phyloP scores from a whole-genome alignment of 2,329 filamentous ascomycete species.

The Claviceps sp. region DNA sequence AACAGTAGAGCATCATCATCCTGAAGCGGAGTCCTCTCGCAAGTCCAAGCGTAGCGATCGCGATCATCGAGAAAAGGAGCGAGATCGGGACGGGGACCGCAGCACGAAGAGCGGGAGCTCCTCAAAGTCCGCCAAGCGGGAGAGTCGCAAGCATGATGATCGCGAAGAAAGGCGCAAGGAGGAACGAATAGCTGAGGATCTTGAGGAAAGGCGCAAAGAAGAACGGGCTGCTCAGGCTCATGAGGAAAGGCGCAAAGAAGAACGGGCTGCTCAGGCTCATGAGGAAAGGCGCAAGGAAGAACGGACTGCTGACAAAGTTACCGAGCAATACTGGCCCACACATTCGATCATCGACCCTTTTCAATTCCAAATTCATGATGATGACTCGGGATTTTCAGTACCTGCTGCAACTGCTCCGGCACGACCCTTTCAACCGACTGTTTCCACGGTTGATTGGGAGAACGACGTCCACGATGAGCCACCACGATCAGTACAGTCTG shows the following conservation, averaged over 20 bases:
- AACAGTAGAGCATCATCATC: conserved; percentile 10
- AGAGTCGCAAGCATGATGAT: conserved; percentile 12
- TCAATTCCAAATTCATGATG: conserved; percentile 41
- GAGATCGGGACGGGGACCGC: conserved; percentile 15
- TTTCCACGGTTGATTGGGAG: conserved; percentile 41
- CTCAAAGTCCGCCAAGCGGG: conserved; percentile 11
- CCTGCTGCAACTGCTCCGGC: conserved; percentile 6
- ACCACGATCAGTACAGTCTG: conserved; percentile 12
- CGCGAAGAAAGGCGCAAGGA: conserved; percentile 15
- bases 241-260: conserved; percentile 9
- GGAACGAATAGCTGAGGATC: conserved; percentile 8
- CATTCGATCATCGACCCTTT: conserved; percentile 37
- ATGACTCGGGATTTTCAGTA: conserved; percentile 18
- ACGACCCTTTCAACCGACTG: conserved; percentile 33
- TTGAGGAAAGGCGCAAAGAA: conserved; percentile 10
- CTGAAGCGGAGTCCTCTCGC: conserved; percentile 11
- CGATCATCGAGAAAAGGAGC: conserved; percentile 13
- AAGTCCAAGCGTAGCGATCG: conserved; percentile 13
- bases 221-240: background rate
- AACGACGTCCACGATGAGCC: conserved; percentile 32
- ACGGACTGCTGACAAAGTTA: conserved; percentile 14
- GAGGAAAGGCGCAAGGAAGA: conserved; percentile 13
- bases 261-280: background rate
- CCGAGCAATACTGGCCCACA: conserved; percentile 3
- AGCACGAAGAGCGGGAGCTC: conserved; percentile 16